phyloP scores from a whole-genome alignment of 345 rosid genomes.

The Erucastrum elatum region DNA sequence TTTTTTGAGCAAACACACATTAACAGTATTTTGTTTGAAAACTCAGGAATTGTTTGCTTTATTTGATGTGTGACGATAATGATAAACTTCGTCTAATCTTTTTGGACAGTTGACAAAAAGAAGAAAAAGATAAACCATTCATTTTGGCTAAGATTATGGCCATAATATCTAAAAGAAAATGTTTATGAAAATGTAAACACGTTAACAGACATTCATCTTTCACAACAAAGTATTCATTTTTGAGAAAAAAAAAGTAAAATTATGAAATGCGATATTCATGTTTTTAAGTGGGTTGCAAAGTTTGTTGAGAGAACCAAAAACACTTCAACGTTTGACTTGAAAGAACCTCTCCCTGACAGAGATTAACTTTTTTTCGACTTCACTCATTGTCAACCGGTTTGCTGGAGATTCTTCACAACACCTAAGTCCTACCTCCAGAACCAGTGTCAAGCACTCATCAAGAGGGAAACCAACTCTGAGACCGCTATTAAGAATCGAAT shows the following conservation, averaged over 20 bases:
- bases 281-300: background rate
- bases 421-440: background rate
- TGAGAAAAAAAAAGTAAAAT: too few relatives aligned
- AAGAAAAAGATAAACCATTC: background rate
- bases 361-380: background rate
- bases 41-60: conserved; percentile 27
- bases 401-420: background rate
- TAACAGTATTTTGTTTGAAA: conserved; percentile 27
- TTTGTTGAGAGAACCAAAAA: background rate
- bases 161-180: background rate
- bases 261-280: background rate
- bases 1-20: conserved; percentile 14
- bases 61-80: background rate
- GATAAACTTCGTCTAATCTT: background rate
- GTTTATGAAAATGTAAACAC: too few relatives aligned
- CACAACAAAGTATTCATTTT: too few relatives aligned
- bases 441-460: background rate
- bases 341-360: background rate
- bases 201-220: too few relatives aligned
- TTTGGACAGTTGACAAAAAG: too few relatives aligned
- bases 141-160: background rate
- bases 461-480: background rate
- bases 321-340: background rate
- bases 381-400: background rate
- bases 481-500: background rate